phyloP scores from a whole-genome alignment of 192 early-diverging fungal species.

The Coemansia sp. region DNA sequence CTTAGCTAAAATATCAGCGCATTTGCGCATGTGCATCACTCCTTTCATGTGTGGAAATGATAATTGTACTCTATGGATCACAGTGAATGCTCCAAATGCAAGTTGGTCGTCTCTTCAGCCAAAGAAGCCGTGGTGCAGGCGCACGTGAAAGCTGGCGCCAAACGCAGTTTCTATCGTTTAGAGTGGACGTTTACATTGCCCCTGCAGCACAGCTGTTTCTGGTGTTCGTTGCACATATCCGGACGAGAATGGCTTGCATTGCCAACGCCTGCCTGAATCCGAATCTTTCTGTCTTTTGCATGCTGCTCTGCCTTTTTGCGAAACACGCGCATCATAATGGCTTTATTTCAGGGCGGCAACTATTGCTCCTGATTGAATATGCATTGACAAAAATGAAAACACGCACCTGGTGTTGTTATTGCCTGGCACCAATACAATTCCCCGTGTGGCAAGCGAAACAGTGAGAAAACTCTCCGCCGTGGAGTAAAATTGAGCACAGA shows the following conservation, averaged over 20 bases:
- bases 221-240: no score
- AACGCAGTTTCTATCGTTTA: neutral
- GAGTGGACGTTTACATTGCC: no score
- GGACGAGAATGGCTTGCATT: no score
- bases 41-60: slow-evolving; percentile 3
- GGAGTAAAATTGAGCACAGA: no score
- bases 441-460: neutral
- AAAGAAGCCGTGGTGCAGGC: slow-evolving; percentile 2
- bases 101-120: neutral
- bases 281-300: neutral
- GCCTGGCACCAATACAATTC: neutral
- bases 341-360: neutral
- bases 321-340: no score
- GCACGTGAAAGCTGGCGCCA: slow-evolving; percentile 20
- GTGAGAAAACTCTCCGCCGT: no score
- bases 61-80: neutral
- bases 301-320: neutral
- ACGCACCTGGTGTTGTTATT: neutral
- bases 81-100: no score
- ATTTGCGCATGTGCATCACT: neutral
- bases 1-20: neutral
- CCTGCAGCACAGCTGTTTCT: no score
- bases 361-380: neutral
- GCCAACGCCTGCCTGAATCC: no score
- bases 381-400: no score